Percentiles rank a stretch among this genome's conserved stretches.
Conservation (phyloP, 2,329 filamentous ascomycete genomes). For the Epichloe uncinata region DNA sequence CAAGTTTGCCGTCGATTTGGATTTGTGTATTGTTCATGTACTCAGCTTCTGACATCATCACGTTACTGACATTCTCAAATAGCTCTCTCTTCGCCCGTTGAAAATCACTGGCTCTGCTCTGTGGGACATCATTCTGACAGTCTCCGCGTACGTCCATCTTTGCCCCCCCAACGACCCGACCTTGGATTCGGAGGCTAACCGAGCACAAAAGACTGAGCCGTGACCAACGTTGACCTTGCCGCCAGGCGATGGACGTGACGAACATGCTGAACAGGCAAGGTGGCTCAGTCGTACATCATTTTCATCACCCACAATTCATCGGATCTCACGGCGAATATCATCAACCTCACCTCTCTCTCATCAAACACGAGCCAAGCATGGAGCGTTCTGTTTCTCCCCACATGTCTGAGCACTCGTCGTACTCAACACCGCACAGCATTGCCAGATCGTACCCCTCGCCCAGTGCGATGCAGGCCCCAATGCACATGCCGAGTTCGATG, state of each 20-base stretch:
- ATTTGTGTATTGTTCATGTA: not conserved
- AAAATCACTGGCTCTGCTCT: conserved; percentile 9
- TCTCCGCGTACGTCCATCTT: conserved; percentile 5
- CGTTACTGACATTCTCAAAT: conserved; percentile 2
- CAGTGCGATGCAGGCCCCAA: conserved; percentile 34
- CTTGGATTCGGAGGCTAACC: not conserved
- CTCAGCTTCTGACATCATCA: not conserved
- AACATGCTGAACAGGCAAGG: conserved; percentile 39
- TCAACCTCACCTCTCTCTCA: conserved; percentile 17
- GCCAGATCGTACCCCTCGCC: conserved; percentile 40
- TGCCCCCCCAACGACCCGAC: not conserved
- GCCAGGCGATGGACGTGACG: conserved; percentile 39
- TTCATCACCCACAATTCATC: conserved; percentile 14
- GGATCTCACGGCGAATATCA: conserved; percentile 19
- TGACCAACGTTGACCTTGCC: conserved; percentile 30
- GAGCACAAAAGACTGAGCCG: conserved; percentile 18
- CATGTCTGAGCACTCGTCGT: conserved; percentile 45
- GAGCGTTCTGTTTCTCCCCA: conserved; percentile 45
- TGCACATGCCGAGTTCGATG: conserved; percentile 33
- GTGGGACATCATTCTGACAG: conserved; percentile 12
- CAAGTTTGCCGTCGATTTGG: not conserved
- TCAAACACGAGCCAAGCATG: conserved; percentile 27
- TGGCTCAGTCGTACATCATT: conserved; percentile 19
- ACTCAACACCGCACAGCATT: conserved; percentile 35
- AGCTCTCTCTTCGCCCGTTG: not conserved